Evolutionary conservation across 192 early-diverging fungal genomes (phyloP).

Genomic region (Gigaspora rosea): DNA sequence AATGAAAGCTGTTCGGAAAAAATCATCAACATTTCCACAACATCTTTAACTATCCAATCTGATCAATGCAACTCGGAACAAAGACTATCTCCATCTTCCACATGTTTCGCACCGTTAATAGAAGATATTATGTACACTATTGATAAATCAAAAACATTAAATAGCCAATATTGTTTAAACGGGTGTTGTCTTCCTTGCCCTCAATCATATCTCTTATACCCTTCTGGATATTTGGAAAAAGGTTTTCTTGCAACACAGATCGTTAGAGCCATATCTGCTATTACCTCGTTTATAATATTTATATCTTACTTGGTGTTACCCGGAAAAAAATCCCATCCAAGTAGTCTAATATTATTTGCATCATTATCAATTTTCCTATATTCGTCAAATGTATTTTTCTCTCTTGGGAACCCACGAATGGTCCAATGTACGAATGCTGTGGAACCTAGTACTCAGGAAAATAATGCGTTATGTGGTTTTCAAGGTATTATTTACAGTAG

Average conservation of each 20-base stretch:
- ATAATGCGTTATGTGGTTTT: constrained; percentile 49
- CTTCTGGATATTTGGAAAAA: constrained; percentile 37
- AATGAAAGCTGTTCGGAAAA: neutral
- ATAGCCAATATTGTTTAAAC: constrained; percentile 35
- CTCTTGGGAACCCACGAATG: constrained; percentile 42
- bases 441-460: constrained; percentile 46
- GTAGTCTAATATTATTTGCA: constrained; percentile 49
- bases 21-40: neutral
- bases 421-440: constrained; percentile 48
- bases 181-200: constrained; percentile 61
- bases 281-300: constrained; percentile 44
- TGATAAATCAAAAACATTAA: neutral
- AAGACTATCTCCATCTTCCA: neutral
- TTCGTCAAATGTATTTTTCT: constrained; percentile 49
- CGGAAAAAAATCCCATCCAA: constrained; percentile 51
- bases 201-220: constrained; percentile 49
- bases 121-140: neutral
- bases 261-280: constrained; percentile 46
- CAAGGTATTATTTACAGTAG: constrained; percentile 40
- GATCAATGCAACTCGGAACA: neutral
- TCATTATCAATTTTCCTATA: constrained; percentile 52
- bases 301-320: constrained; percentile 50
- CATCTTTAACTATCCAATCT: neutral
- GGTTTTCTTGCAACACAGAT: constrained; percentile 49
- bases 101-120: neutral